Evolutionary conservation across 2,329 filamentous ascomycete genomes (phyloP).

Genomic region (Chaetothyriales sp.): DNA sequence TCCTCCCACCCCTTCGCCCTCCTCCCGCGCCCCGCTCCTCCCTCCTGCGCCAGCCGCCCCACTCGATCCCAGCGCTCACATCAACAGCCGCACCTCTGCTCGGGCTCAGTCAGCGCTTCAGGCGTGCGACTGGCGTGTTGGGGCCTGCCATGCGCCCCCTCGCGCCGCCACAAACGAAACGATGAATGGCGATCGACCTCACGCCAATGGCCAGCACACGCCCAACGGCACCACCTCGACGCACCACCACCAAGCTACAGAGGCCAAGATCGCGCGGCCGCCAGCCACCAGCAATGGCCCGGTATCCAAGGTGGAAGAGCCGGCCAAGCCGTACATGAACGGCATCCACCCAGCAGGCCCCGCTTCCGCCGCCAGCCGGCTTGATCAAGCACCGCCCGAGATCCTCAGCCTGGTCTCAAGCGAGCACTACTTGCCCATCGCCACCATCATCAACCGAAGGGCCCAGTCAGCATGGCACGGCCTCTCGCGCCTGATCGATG

Average conservation of each 20-base stretch:
- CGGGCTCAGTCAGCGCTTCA: background rate
- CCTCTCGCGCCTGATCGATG: constrained; percentile 54
- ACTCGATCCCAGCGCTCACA: background rate
- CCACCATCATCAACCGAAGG: constrained; percentile 60
- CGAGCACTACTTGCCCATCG: constrained; percentile 47
- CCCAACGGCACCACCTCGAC: constrained; percentile 7
- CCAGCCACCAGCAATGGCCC: constrained; percentile 1
- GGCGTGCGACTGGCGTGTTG: background rate
- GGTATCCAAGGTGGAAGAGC: background rate
- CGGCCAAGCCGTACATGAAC: background rate
- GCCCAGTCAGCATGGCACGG: constrained; percentile 74
- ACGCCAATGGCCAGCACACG: constrained; percentile 11
- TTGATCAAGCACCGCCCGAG: constrained; percentile 2
- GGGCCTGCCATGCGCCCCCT: background rate
- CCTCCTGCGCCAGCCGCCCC: background rate
- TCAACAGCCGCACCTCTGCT: background rate
- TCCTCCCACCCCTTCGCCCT: too few species aligned
- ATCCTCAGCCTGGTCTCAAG: constrained; percentile 7
- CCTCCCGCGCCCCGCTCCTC: background rate
- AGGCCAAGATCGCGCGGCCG: constrained; percentile 1
- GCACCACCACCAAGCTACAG: background rate
- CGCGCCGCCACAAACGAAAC: background rate
- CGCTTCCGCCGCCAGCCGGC: background rate
- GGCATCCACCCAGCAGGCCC: background rate
- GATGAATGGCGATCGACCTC: constrained; percentile 15